A percentile compares a stretch with the other conserved stretches of the same genome.
Evolutionary conservation across 148 eudicot species (phyloP).

Genomic region (Rheum nobile): DNA sequence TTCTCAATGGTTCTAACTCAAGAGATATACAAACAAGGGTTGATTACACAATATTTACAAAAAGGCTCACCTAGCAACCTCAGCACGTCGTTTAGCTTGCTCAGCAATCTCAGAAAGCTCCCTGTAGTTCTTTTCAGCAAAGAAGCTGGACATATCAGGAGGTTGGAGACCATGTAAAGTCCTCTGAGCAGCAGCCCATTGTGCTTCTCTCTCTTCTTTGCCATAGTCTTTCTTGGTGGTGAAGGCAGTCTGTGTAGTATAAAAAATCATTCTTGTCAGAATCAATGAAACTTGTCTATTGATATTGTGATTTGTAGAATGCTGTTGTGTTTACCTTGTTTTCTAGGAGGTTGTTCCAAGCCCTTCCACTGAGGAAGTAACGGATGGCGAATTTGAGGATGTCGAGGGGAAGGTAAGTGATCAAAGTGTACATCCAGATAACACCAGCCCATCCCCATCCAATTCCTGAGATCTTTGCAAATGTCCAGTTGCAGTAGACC

Average conservation of each 20-base stretch:
- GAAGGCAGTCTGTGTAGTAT: constrained; percentile 40
- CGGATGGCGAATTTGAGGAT: constrained; percentile 43
- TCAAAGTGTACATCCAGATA: constrained; percentile 51
- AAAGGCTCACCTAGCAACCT: constrained; percentile 33
- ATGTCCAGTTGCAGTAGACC: constrained; percentile 43
- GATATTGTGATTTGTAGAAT: background rate
- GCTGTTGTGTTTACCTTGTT: constrained; percentile 30
- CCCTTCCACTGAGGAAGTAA: constrained; percentile 48
- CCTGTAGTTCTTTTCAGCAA: constrained; percentile 30
- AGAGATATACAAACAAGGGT: too few species aligned
- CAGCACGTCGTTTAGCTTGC: constrained; percentile 49
- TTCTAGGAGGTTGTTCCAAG: constrained; percentile 46
- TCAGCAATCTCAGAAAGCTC: constrained; percentile 53
- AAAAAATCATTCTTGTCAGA: background rate
- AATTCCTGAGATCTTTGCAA: constrained; percentile 43
- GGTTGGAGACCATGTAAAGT: constrained; percentile 57
- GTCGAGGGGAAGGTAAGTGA: constrained; percentile 59
- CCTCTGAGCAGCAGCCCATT: constrained; percentile 66
- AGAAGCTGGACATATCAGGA: constrained; percentile 24
- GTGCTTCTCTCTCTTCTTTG: constrained; percentile 60
- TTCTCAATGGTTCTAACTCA: background rate
- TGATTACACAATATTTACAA: background rate
- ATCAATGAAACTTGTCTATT: background rate
- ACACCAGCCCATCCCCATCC: constrained; percentile 75
- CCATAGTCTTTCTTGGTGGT: constrained; percentile 66